phyloP scores from a whole-genome alignment of 139 green algal genomes.

The Chlamydomonas applanata region DNA sequence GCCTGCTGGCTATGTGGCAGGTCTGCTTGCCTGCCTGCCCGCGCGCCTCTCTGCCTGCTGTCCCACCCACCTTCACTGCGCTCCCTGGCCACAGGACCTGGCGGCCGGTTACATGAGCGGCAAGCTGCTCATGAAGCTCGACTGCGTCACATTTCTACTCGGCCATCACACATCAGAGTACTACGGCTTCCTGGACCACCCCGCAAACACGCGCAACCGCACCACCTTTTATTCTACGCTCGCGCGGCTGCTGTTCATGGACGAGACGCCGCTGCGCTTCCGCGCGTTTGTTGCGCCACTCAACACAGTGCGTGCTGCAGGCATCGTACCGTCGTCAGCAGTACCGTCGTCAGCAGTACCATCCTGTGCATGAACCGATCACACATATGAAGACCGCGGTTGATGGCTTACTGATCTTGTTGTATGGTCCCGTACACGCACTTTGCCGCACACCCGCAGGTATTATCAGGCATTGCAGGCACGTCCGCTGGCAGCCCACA shows the following conservation, averaged over 20 bases:
- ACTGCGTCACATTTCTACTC: slow-evolving; percentile 84
- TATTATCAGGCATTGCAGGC: slow-evolving; percentile 46
- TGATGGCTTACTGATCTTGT: too few species aligned
- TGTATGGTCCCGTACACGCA: too few species aligned
- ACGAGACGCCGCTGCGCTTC: slow-evolving; percentile 88
- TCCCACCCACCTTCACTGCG: too few species aligned
- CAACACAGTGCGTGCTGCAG: slow-evolving; percentile 51
- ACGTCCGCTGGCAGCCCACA: not conserved
- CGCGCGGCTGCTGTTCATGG: slow-evolving; percentile 92
- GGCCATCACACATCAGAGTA: slow-evolving; percentile 77
- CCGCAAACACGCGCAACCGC: slow-evolving; percentile 79
- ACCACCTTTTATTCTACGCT: slow-evolving; percentile 95
- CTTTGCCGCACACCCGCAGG: slow-evolving; percentile 31
- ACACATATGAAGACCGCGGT: too few species aligned
- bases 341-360: not conserved
- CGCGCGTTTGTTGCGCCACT: slow-evolving; percentile 91
- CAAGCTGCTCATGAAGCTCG: slow-evolving; percentile 96
- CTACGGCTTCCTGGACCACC: slow-evolving; percentile 83
- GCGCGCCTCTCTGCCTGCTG: too few species aligned
- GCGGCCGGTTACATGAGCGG: slow-evolving; percentile 93
- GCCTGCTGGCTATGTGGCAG: too few species aligned
- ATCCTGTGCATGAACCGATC: not conserved
- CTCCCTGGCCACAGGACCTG: slow-evolving; percentile 89
- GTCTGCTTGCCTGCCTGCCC: too few species aligned
- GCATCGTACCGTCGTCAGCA: not conserved